Conservation (phyloP, 2,329 filamentous ascomycete genomes). For the Trichophyton equinum region DNA sequence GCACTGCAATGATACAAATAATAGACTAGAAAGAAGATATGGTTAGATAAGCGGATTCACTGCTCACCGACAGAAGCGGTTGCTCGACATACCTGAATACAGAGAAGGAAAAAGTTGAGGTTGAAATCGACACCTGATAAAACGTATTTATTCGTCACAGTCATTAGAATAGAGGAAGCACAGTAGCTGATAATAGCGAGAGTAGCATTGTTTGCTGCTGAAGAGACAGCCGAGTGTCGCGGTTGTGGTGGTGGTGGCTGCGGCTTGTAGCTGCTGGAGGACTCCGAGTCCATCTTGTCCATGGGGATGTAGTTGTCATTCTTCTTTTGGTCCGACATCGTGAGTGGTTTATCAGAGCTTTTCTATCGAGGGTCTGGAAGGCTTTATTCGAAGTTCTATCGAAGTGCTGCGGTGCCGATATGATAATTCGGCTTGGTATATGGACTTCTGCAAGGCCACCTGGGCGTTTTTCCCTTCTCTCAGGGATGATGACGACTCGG, state of each 20-base stretch:
- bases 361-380: neutral
- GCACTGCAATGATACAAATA: conserved; percentile 77
- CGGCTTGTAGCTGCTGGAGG: conserved; percentile 36
- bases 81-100: conserved; percentile 61
- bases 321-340: conserved; percentile 83
- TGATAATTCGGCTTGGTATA: neutral
- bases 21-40: conserved; percentile 49
- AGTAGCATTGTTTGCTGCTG: conserved; percentile 60
- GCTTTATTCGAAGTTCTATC: neutral
- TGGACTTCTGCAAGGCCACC: neutral
- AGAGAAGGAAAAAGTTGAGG: conserved; percentile 88
- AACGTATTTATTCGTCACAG: conserved; percentile 98
- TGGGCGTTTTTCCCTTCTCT: neutral
- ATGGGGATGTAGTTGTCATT: conserved; percentile 65
- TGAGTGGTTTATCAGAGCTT: conserved; percentile 15
- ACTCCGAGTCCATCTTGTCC: conserved; percentile 44
- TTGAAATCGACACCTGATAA: conserved; percentile 87
- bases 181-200: conserved; percentile 84
- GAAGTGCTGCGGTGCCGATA: neutral
- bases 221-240: conserved; percentile 25
- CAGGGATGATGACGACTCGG: neutral
- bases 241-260: conserved; percentile 27
- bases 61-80: conserved; percentile 4
- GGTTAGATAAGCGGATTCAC: neutral
- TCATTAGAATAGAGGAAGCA: conserved; percentile 95